A percentile compares a stretch with the other conserved stretches of the same genome.
phyloP scores from a whole-genome alignment of 2,329 filamentous ascomycete genomes.

The Magnaporthiopsis incrustans region DNA sequence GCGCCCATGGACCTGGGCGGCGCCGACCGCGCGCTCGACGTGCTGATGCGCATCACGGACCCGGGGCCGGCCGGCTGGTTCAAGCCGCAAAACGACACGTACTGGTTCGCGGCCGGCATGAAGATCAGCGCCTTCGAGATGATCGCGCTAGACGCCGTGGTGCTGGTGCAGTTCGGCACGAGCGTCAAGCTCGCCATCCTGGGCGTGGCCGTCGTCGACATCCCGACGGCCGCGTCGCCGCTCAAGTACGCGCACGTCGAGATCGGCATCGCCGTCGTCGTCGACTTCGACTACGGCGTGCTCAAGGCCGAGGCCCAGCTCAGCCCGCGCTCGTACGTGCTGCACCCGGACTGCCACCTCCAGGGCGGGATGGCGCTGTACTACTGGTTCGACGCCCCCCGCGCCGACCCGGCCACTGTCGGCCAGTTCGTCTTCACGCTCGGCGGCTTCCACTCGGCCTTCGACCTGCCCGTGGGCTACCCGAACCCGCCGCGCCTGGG shows the following conservation, averaged over 20 bases:
- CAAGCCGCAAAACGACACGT: constrained; percentile 18
- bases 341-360: constrained; percentile 30
- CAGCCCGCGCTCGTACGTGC: constrained; percentile 30
- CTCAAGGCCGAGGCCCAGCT: constrained; percentile 31
- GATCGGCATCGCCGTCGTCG: constrained; percentile 24
- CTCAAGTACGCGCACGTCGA: constrained; percentile 27
- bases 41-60: constrained; percentile 13
- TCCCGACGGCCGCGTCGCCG: constrained; percentile 17
- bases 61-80: constrained; percentile 22
- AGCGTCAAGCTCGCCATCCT: constrained; percentile 26
- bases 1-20: neutral
- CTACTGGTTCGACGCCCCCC: constrained; percentile 25
- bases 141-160: constrained; percentile 26
- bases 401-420: constrained; percentile 11
- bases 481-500: constrained; percentile 29
- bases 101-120: constrained; percentile 30
- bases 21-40: constrained; percentile 8
- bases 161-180: constrained; percentile 23
- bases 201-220: constrained; percentile 20
- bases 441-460: constrained; percentile 36
- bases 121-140: constrained; percentile 29
- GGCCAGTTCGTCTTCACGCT: constrained; percentile 37
- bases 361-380: constrained; percentile 33
- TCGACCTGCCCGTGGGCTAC: constrained; percentile 24
- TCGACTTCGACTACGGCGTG: constrained; percentile 27